These are phyloP conservation scores for Globisporangium takayamanum DNA, from an alignment of 352 stramenopile species.

Conservation along the genomic window DNA sequence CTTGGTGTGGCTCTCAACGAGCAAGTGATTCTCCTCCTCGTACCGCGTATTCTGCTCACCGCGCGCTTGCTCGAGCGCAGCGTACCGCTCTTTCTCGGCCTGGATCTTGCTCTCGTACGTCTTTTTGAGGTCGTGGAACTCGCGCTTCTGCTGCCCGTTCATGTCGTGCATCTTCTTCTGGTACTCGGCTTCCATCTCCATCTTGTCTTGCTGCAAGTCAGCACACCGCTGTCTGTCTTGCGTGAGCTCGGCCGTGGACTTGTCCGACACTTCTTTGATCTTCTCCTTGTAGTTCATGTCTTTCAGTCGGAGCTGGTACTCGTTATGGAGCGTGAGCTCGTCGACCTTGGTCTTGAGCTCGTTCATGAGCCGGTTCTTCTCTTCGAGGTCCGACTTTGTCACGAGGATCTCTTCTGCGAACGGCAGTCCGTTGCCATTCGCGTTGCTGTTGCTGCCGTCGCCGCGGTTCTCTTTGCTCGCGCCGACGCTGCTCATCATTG, in stretches of 20 bases:
- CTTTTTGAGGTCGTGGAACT: conserved; percentile 88
- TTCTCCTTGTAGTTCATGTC: conserved; percentile 96
- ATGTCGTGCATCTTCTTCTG: conserved; percentile 90
- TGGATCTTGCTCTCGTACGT: conserved; percentile 90
- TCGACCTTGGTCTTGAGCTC: conserved; percentile 94
- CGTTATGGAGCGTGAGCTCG: conserved; percentile 91
- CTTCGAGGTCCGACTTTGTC: conserved; percentile 91
- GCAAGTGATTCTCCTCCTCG: conserved; percentile 69
- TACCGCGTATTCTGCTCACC: conserved; percentile 65
- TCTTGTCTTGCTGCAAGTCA: conserved; percentile 87
- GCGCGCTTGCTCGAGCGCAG: conserved; percentile 69
- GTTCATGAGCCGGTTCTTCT: conserved; percentile 89
- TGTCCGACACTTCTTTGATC: conserved; percentile 93
- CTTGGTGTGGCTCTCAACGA: conserved; percentile 74
- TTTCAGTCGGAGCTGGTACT: conserved; percentile 93
- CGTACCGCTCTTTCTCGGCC: conserved; percentile 86
- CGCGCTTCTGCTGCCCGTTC: conserved; percentile 81
- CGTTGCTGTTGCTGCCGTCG: conserved; percentile 20
- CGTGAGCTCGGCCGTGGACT: conserved; percentile 91
- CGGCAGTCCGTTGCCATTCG: conserved; percentile 48
- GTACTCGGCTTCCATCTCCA: conserved; percentile 88
- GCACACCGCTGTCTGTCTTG: conserved; percentile 89
- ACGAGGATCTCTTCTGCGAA: conserved; percentile 92
- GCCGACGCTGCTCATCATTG: conserved; percentile 23
- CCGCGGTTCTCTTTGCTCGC: conserved; percentile 19